Conservation (phyloP, 2,329 filamentous ascomycete species). For the Fusarium sp. region DNA sequence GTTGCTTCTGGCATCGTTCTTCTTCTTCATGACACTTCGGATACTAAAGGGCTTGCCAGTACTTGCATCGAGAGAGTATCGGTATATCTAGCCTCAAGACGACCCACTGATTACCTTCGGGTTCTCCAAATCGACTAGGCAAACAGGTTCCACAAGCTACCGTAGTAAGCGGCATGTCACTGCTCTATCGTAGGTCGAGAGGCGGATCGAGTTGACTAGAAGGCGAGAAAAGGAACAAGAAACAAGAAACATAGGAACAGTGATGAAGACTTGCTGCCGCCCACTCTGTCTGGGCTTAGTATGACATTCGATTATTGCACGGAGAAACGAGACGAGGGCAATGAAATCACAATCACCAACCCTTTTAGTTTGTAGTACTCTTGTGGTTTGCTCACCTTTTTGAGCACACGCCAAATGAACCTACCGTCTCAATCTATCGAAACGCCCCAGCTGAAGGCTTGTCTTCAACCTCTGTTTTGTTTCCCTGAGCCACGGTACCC, state of each 20-base stretch:
- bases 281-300: not conserved
- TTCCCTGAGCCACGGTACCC: not conserved
- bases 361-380: not conserved
- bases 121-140: slow-evolving; percentile 23
- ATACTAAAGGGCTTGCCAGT: slow-evolving; percentile 5
- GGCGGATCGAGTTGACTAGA: slow-evolving; percentile 15
- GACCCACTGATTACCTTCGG: slow-evolving; percentile 18
- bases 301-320: slow-evolving; percentile 1
- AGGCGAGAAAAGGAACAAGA: not conserved
- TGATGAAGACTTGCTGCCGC: slow-evolving; percentile 3
- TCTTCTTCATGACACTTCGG: not conserved
- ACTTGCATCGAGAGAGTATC: slow-evolving; percentile 13
- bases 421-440: slow-evolving; percentile 11
- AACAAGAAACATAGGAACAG: slow-evolving; percentile 7
- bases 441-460: slow-evolving; percentile 32
- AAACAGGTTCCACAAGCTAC: slow-evolving; percentile 34
- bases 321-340: not conserved
- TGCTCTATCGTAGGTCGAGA: slow-evolving; percentile 29
- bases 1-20: slow-evolving; percentile 13
- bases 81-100: slow-evolving; percentile 1
- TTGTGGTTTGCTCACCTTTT: not conserved
- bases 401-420: not conserved
- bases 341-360: not conserved
- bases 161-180: slow-evolving; percentile 26
- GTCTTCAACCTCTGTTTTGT: not conserved